phyloP scores from a whole-genome alignment of 208 protist genomes.

The Angomonas deanei region DNA sequence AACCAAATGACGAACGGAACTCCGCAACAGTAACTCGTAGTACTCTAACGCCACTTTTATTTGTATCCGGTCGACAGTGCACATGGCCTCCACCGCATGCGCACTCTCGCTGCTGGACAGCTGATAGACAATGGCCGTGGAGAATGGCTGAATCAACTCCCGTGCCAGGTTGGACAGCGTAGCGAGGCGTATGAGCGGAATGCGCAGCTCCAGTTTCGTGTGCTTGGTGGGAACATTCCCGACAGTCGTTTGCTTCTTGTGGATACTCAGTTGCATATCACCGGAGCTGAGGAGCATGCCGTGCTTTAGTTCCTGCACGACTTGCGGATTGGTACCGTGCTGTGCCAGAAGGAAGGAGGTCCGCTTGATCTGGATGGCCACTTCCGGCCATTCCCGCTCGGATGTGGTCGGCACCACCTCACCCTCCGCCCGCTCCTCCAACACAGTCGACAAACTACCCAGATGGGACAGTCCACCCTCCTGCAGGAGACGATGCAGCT shows the following conservation, averaged over 20 bases:
- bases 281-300: slow-evolving; percentile 22
- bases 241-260: neutral
- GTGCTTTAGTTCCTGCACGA: slow-evolving; percentile 10
- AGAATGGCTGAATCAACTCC: slow-evolving; percentile 14
- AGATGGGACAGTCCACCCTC: slow-evolving; percentile 10
- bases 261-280: neutral
- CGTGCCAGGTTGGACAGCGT: slow-evolving; percentile 11
- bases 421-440: slow-evolving; percentile 20
- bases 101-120: neutral
- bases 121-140: neutral
- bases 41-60: slow-evolving; percentile 27
- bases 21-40: slow-evolving; percentile 49
- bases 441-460: slow-evolving; percentile 13
- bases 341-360: slow-evolving; percentile 26
- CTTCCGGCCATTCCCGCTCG: neutral
- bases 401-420: neutral
- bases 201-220: slow-evolving; percentile 5
- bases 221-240: slow-evolving; percentile 1
- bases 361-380: neutral
- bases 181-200: slow-evolving; percentile 10
- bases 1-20: slow-evolving; percentile 23
- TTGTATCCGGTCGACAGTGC: slow-evolving; percentile 15
- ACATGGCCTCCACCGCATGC: neutral
- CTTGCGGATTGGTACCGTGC: slow-evolving; percentile 11
- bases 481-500: slow-evolving; percentile 6